Conservation (phyloP, 1,284 basidiomycete genomes). For the Agroathelia rolfsii region DNA sequence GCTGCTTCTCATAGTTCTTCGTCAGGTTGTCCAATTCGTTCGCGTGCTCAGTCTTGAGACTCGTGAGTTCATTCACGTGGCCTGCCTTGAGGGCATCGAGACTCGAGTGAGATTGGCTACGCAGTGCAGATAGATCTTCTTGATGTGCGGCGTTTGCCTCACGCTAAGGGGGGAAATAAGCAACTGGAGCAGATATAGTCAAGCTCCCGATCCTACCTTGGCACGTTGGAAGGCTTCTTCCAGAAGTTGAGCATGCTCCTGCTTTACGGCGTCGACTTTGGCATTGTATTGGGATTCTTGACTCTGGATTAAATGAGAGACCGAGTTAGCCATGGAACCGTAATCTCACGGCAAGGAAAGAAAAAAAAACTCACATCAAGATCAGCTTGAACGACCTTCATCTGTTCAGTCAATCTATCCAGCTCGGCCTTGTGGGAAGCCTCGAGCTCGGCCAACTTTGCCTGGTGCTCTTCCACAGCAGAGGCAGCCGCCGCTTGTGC, state of each 20-base stretch:
- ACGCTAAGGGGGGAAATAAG: conserved; percentile 27
- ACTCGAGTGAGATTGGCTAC: conserved; percentile 51
- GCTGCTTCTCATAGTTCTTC: conserved; percentile 52
- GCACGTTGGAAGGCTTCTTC: conserved; percentile 66
- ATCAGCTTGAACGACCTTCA: conserved; percentile 45
- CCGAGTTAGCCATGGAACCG: too few relatives aligned
- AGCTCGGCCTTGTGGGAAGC: conserved; percentile 36
- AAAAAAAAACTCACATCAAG: conserved; percentile 41
- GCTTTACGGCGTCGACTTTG: conserved; percentile 57
- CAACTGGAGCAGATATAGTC: too few relatives aligned
- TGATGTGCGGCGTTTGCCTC: conserved; percentile 59
- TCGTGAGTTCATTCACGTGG: conserved; percentile 50
- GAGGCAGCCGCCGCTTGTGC: conserved; percentile 34
- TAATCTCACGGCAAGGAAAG: conserved; percentile 1
- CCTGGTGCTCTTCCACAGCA: conserved; percentile 35
- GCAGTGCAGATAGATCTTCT: conserved; percentile 61
- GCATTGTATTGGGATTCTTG: conserved; percentile 60
- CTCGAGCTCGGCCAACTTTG: conserved; percentile 41
- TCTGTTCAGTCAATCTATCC: conserved; percentile 47
- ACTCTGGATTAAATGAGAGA: conserved; percentile 31
- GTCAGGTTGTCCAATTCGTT: conserved; percentile 45
- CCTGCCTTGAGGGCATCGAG: conserved; percentile 58
- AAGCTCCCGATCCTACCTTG: conserved; percentile 54
- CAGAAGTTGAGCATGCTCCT: conserved; percentile 54
- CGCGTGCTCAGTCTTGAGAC: conserved; percentile 53